These are phyloP conservation scores for Phytophthora pluvialis DNA, from an alignment of 352 stramenopile genomes.

Conservation along the genomic window DNA sequence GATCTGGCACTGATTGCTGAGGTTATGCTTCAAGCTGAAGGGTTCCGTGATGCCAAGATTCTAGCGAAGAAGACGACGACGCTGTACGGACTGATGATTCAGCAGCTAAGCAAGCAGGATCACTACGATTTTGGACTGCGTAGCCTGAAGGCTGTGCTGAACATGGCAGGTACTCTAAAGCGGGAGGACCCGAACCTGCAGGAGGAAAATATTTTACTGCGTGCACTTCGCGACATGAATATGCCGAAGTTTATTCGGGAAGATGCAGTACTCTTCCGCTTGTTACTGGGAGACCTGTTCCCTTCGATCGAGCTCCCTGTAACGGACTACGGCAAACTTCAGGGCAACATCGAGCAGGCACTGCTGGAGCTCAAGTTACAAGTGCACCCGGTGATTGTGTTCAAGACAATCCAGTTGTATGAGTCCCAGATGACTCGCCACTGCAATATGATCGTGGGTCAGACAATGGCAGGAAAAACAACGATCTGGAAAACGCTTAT, in stretches of 20 bases:
- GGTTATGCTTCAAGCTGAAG: conserved; percentile 89
- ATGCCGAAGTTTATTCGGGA: conserved; percentile 95
- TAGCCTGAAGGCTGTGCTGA: conserved; percentile 87
- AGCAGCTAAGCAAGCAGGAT: conserved; percentile 89
- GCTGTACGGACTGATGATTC: conserved; percentile 88
- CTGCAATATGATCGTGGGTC: conserved; percentile 94
- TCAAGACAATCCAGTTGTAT: conserved; percentile 96
- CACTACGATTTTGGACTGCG: conserved; percentile 90
- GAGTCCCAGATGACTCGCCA: conserved; percentile 95
- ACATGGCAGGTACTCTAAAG: conserved; percentile 90
- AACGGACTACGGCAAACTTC: conserved; percentile 92
- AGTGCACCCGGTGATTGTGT: conserved; percentile 90
- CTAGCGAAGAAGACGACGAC: conserved; percentile 89
- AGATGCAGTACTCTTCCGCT: conserved; percentile 92
- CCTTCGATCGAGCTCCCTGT: conserved; percentile 86
- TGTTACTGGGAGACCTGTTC: conserved; percentile 92
- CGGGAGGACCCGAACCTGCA: conserved; percentile 94
- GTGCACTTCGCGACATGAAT: conserved; percentile 96
- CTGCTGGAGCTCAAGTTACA: conserved; percentile 88
- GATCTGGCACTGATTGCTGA: conserved; percentile 86
- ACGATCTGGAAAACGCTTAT: conserved; percentile 89
- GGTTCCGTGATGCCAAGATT: conserved; percentile 82
- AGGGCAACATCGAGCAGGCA: conserved; percentile 90
- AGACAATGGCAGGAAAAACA: conserved; percentile 91
- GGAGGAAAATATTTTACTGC: conserved; percentile 96